Conservation (phyloP, 257 asterid species). For the Nicotiana sylvestris region DNA sequence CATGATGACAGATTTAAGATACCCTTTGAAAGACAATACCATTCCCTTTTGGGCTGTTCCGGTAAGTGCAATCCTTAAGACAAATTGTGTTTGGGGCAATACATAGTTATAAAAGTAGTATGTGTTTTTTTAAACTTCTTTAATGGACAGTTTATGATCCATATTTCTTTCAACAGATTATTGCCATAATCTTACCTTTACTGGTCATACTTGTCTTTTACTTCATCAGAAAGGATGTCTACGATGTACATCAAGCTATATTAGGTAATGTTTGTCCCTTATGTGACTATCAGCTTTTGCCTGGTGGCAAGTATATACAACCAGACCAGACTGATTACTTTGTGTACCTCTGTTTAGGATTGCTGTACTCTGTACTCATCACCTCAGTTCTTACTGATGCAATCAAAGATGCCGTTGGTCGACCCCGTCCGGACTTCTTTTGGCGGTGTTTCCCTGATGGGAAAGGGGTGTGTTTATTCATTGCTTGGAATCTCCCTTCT, state of each 20-base stretch:
- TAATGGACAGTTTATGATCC: conserved; percentile 16
- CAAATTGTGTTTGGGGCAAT: conserved; percentile 1
- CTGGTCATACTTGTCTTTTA: conserved; percentile 53
- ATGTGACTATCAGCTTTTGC: background rate
- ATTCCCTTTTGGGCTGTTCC: conserved; percentile 93
- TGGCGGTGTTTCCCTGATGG: conserved; percentile 99
- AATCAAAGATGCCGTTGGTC: conserved; percentile 95
- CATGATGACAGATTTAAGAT: conserved; percentile 85
- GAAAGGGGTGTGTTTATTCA: conserved; percentile 50
- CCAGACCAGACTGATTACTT: background rate
- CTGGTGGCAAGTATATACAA: background rate
- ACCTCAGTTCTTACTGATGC: conserved; percentile 85
- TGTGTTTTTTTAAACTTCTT: background rate
- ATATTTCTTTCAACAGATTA: conserved; percentile 41
- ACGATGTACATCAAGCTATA: conserved; percentile 79
- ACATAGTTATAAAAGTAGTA: background rate
- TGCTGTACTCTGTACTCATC: conserved; percentile 74
- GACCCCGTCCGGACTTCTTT: conserved; percentile 97
- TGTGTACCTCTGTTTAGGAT: conserved; percentile 45
- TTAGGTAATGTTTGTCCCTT: conserved; percentile 53
- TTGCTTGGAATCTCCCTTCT: background rate
- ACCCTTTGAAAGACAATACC: conserved; percentile 79
- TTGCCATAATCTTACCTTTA: conserved; percentile 68
- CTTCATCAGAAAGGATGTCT: conserved; percentile 66
- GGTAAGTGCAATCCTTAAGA: conserved; percentile 35